Evolutionary conservation across 805 yeast genomes (phyloP), one percentile per base, ranked within the genome.

Genomic region (Monosporozyma unispora): DNA sequence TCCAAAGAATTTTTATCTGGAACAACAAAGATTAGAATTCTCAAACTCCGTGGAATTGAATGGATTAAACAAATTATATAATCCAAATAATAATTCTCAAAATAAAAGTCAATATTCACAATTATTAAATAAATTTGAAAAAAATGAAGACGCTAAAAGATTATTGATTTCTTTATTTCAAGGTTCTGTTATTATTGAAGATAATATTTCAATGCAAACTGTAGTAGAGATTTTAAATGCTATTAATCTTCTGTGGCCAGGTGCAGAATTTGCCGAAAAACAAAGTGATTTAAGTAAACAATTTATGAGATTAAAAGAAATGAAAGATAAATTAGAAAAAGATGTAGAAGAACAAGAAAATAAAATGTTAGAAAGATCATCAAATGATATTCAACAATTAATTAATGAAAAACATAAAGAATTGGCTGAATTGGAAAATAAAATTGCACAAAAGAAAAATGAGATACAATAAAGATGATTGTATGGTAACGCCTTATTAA

Each of bases 351-450:
- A 48, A 44, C 59, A 67, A 52, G 66, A 62, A 47, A 54, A 53
- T 19, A 63, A 61, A 39, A 45, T 64, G 16, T 67, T 68, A 40
- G 47, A 57, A 6, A 46, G 48, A 4, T 48, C 57, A 11, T 53
- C 58, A 3, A 50, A 52, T 29, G 56, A 56, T 6, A 67, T 71
- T 8, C 70, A 69, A 22, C 75, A 70, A 37, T 53, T 73, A 47
- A 75, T 80, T 1, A 62, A 55, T 4, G 61, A 61, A 35, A 82
- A 77, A 52, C 78, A 74, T 54, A 64, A 59, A 18, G 80, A 76
- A 54, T 72, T 80, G 8, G 61, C 53, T 43, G 60, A 59, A 19
- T 60, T 80, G 35, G 78, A 78, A 50, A 55, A 52, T 18, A 67
- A 72, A 47, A 54, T 77, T 5, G 48, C 38, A 14, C 18, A 38